Evolutionary conservation across 495 filamentous ascomycete genomes (phyloP).

Genomic region (Penicillium steckii): DNA sequence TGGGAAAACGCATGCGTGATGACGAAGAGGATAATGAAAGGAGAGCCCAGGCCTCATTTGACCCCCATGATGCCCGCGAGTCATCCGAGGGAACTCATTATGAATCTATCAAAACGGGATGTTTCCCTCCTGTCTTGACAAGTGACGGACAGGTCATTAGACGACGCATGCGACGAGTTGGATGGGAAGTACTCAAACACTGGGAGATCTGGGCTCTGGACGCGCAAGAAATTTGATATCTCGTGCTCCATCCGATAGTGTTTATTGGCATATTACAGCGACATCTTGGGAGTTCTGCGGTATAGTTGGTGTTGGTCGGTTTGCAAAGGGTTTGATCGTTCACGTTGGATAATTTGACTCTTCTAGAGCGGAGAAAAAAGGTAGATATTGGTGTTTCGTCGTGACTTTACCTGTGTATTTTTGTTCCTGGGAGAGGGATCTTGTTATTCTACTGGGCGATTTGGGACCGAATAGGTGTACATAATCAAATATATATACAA

Average conservation of each 20-base stretch:
- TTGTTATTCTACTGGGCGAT: too few relatives aligned
- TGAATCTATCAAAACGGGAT: background rate
- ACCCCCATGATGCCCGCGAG: background rate
- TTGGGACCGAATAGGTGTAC: too few relatives aligned
- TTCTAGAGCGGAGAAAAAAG: background rate
- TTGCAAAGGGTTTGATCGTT: background rate
- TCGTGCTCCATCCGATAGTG: background rate
- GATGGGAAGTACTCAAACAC: conserved; percentile 41
- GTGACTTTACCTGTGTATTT: background rate
- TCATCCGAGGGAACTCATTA: background rate
- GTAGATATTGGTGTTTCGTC: background rate
- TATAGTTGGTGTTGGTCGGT: background rate
- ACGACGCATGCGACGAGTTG: conserved; percentile 34
- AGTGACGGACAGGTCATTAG: conserved; percentile 26
- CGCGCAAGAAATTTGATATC: conserved; percentile 37
- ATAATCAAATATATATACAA: too few relatives aligned
- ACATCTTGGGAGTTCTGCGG: background rate
- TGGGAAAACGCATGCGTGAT: conserved; percentile 30
- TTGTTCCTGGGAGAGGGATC: background rate
- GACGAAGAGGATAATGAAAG: conserved; percentile 16
- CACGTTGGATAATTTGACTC: background rate
- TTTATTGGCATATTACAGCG: background rate
- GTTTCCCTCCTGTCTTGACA: background rate
- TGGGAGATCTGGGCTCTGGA: conserved; percentile 48
- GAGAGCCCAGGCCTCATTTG: background rate